Evolutionary conservation across 1,284 basidiomycete genomes (phyloP), one percentile per base, ranked within the genome.

Genomic region (Meira nashicola): DNA sequence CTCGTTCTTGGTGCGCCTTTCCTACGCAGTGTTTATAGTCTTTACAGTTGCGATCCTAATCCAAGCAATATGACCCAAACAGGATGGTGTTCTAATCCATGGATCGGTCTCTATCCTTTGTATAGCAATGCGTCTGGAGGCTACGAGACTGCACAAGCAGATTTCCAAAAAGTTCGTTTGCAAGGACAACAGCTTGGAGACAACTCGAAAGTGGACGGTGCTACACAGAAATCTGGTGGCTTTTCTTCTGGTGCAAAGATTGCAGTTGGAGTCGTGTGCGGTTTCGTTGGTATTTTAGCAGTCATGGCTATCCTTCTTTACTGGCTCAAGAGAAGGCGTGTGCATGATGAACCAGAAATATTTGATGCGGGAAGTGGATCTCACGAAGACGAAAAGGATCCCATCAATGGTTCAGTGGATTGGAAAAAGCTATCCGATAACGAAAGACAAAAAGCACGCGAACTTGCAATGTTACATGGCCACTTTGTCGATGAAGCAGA

Each of bases 111-210:
- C 1, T 60, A 57, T 15, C 48, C 71, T 17, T 64, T 68, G n/a
- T 63, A 68, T 59, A 33, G 4, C 28, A 68, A 66, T 54, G 64
- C 15, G 9, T 15, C 39, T 40, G 15, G 11, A 9, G 33, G 41
- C 2, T 46, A 46, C 25, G 7, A 43, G 8, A 15, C 49, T 12
- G 71, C 69, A 12, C 60, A 59, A 1, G 63, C 63, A 39, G 60
- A 74, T 37, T 74, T 74, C 59, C 57, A 68, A 12, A 64, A 66
- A 11, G 72, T 74, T 17, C 65, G 72, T 15, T 58, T 74, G 55
- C 67, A 66, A 54, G 67, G 69, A 55, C 57, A 71, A 58, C 60
- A 53, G 19, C 64, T 74, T 25, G 71, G 71, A 15, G 52, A 48
- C 54, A 54, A 59, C 38, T 28, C 57, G 11, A 2, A 23, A 38